These are phyloP conservation scores for Auriscalpium microsporum DNA, from an alignment of 768 basidiomycete species.

Conservation along the genomic window DNA sequence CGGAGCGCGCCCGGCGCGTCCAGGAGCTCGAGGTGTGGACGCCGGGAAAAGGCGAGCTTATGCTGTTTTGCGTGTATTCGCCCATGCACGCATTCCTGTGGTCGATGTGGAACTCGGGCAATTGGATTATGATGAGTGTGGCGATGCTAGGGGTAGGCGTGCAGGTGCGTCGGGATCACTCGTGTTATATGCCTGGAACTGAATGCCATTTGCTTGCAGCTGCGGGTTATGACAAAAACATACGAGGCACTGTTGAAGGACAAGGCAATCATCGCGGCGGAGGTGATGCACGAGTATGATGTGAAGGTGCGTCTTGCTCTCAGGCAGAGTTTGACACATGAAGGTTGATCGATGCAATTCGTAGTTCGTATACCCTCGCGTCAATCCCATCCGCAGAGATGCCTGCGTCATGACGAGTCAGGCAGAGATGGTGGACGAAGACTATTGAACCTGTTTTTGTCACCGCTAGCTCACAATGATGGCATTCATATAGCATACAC, in stretches of 20 bases:
- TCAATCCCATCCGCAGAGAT: conserved; percentile 69
- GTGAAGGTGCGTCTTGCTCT: conserved; percentile 43
- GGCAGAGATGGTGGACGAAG: conserved; percentile 55
- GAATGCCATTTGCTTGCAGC: conserved; percentile 24
- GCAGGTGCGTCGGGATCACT: conserved; percentile 39
- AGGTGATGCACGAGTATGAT: conserved; percentile 82
- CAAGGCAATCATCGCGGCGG: conserved; percentile 62
- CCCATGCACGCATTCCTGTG: conserved; percentile 69
- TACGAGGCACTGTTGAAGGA: conserved; percentile 69
- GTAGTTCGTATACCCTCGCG: conserved; percentile 78
- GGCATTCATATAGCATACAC: no score
- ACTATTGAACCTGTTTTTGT: background rate
- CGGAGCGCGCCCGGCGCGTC: conserved; percentile 30
- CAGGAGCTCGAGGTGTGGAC: conserved; percentile 76
- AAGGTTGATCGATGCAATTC: background rate
- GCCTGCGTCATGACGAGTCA: conserved; percentile 82
- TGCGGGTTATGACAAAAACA: conserved; percentile 40
- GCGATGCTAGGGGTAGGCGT: conserved; percentile 59
- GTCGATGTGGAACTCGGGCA: conserved; percentile 59
- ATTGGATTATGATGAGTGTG: conserved; percentile 67
- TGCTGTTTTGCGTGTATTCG: conserved; percentile 68
- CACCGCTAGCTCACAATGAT: no score
- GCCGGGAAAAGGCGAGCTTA: conserved; percentile 62
- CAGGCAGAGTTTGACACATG: background rate
- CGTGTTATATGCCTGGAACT: background rate